These are phyloP conservation scores for Mortierella sp. DNA, from an alignment of 371 early-diverging fungal genomes.

Conservation along the genomic window DNA sequence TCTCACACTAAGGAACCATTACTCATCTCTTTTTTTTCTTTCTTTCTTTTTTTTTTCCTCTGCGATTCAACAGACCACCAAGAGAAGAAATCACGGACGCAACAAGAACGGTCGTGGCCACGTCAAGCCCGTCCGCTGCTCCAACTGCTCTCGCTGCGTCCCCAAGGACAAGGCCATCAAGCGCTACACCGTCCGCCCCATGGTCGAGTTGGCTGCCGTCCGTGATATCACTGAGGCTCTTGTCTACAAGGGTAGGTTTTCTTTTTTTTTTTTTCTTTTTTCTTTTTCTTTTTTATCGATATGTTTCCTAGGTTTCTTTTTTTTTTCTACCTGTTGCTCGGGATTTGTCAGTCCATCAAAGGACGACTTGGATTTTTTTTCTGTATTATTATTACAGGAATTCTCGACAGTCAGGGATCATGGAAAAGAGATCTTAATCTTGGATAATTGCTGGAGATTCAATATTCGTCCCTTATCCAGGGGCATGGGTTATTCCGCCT, in stretches of 20 bases:
- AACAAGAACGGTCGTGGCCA: constrained; percentile 99
- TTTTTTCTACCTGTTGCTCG: too few species aligned
- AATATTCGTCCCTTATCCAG: too few species aligned
- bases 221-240: constrained; percentile 97
- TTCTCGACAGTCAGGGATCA: too few species aligned
- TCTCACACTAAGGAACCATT: too few species aligned
- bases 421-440: too few species aligned
- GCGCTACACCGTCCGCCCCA: constrained; percentile 97
- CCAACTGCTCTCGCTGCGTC: constrained; percentile 98
- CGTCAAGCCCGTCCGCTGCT: constrained; percentile 96
- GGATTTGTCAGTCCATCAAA: too few species aligned
- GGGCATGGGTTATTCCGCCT: too few species aligned
- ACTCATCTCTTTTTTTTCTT: background rate
- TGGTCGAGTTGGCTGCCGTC: constrained; percentile 98
- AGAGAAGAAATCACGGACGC: constrained; percentile 99
- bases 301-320: too few species aligned
- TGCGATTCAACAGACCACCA: constrained; percentile 76
- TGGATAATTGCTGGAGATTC: too few species aligned
- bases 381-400: too few species aligned
- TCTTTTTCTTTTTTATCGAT: constrained; percentile 3
- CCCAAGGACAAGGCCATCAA: constrained; percentile 99
- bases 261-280: background rate
- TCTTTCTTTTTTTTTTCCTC: background rate
- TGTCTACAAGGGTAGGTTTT: constrained; percentile 82
- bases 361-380: too few species aligned